phyloP scores from a whole-genome alignment of 2,329 filamentous ascomycete genomes.

The Madurella mycetomatis region DNA sequence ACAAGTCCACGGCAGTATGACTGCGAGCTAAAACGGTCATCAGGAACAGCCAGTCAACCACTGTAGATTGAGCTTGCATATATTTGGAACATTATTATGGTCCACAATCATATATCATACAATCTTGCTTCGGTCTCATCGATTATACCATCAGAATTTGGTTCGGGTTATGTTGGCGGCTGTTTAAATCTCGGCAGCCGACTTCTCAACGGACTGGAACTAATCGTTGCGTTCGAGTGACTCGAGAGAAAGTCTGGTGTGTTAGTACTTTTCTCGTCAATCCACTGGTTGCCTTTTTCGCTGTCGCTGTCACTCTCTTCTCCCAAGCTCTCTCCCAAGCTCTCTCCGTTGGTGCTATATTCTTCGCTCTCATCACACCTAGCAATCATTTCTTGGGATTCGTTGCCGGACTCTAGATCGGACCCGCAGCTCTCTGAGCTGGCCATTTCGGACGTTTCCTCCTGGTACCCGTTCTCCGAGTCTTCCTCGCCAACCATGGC shows the following conservation, averaged over 20 bases:
- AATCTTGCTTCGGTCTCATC: too few species aligned
- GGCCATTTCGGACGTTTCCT: slow-evolving; percentile 10
- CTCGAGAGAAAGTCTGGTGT: neutral
- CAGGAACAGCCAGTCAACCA: too few species aligned
- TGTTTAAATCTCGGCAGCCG: neutral
- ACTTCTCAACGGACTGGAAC: neutral
- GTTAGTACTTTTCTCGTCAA: neutral
- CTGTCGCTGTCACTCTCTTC: slow-evolving; percentile 6
- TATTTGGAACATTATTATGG: too few species aligned
- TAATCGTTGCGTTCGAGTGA: neutral
- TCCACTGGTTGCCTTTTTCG: neutral
- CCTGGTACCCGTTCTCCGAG: slow-evolving; percentile 16
- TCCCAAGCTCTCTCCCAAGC: slow-evolving; percentile 3
- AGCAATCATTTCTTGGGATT: neutral
- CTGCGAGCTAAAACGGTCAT: too few species aligned
- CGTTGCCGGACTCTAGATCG: slow-evolving; percentile 6
- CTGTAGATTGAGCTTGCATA: too few species aligned
- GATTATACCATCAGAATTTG: too few species aligned
- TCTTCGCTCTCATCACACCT: neutral
- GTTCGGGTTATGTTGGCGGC: too few species aligned
- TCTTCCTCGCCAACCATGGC: slow-evolving; percentile 17
- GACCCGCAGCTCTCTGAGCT: slow-evolving; percentile 14
- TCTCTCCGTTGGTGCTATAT: slow-evolving; percentile 9
- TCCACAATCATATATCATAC: too few species aligned
- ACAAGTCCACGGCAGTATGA: too few species aligned